Evolutionary conservation across 2,329 filamentous ascomycete species (phyloP).

Genomic region (Trichoderma oligosporum): DNA sequence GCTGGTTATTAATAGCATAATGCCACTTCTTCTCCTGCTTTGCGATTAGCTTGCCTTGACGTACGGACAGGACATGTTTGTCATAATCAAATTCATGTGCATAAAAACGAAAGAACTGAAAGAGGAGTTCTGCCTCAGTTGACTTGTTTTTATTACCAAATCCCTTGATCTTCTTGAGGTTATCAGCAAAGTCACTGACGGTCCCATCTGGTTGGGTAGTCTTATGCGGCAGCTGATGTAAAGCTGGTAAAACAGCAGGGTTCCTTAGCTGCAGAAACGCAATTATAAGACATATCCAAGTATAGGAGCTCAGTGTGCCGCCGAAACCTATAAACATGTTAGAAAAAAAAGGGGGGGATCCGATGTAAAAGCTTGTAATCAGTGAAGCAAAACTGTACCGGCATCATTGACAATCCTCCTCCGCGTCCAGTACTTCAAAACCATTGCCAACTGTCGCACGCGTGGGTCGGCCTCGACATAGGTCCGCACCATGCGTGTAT

Average conservation of each 20-base stretch:
- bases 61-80: conserved; percentile 77
- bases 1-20: conserved; percentile 69
- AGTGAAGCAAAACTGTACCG: conserved; percentile 53
- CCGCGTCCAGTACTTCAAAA: conserved; percentile 96
- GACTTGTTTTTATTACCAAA: conserved; percentile 80
- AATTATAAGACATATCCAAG: conserved; percentile 98
- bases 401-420: conserved; percentile 91
- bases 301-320: conserved; percentile 94
- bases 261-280: conserved; percentile 88
- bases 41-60: conserved; percentile 71
- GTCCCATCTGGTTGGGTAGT: conserved; percentile 58
- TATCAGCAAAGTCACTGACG: conserved; percentile 78
- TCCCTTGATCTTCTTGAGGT: conserved; percentile 68
- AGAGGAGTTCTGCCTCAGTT: conserved; percentile 78
- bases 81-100: conserved; percentile 91
- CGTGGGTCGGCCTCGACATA: conserved; percentile 92
- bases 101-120: conserved; percentile 93
- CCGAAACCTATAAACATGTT: conserved; percentile 64
- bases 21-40: conserved; percentile 90
- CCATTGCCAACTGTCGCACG: conserved; percentile 89
- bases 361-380: background rate
- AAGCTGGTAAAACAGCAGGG: conserved; percentile 76
- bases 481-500: conserved; percentile 95
- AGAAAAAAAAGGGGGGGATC: conserved; percentile 16
- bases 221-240: conserved; percentile 64